A percentile compares a stretch with the other conserved stretches of the same genome.
phyloP scores from a whole-genome alignment of 2,329 filamentous ascomycete genomes.

The Microdochium bolleyi region DNA sequence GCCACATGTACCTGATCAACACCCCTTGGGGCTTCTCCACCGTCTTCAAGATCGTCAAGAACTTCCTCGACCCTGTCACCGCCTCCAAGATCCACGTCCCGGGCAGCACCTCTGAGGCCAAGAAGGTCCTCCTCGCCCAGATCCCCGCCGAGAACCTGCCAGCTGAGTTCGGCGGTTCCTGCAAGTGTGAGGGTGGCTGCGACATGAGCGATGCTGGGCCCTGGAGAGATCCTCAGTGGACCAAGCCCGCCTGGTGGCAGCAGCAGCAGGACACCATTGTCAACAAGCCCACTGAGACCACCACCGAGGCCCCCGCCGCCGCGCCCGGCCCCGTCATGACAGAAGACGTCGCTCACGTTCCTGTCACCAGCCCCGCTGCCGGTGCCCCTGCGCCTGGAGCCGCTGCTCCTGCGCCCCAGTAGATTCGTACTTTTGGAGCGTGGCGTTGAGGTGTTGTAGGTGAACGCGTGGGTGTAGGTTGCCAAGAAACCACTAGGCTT shows the following conservation, averaged over 20 bases:
- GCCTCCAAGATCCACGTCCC: conserved; percentile 93
- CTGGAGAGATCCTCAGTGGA: conserved; percentile 69
- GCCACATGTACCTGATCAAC: conserved; percentile 96
- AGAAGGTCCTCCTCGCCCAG: conserved; percentile 77
- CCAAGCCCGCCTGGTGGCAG: conserved; percentile 57
- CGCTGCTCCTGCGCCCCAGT: background rate
- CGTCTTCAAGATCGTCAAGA: conserved; percentile 81
- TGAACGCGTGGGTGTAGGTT: background rate
- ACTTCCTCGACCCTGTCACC: conserved; percentile 93
- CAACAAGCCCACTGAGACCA: conserved; percentile 17
- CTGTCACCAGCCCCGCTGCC: conserved; percentile 58
- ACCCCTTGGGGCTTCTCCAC: conserved; percentile 90
- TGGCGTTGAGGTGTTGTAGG: background rate
- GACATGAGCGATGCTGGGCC: conserved; percentile 82
- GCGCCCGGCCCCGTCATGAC: conserved; percentile 31
- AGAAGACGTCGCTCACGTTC: conserved; percentile 51
- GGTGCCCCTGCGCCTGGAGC: conserved; percentile 11
- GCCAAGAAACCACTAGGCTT: background rate
- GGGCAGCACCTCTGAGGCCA: conserved; percentile 57
- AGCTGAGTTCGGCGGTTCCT: conserved; percentile 74
- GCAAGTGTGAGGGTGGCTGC: conserved; percentile 77
- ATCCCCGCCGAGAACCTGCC: conserved; percentile 87
- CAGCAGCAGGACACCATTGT: conserved; percentile 27
- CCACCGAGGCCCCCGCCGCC: conserved; percentile 17
- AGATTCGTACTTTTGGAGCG: background rate